A percentile compares a stretch with the other conserved stretches of the same genome.
Evolutionary conservation across 2,329 filamentous ascomycete species (phyloP).

Genomic region (Paraphoma sp.): DNA sequence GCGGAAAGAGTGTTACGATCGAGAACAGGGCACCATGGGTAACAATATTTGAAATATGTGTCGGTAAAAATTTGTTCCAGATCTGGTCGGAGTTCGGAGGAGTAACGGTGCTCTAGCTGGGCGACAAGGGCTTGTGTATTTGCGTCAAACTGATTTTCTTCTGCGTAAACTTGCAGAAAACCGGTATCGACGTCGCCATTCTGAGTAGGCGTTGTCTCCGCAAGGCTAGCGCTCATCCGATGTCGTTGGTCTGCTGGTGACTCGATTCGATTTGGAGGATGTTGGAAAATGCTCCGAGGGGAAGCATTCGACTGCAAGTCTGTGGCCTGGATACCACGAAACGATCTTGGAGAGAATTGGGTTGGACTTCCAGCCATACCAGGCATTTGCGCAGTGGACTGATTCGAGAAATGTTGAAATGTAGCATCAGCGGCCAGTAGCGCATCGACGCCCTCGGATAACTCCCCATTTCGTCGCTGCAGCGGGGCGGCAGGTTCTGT

Average conservation of each 20-base stretch:
- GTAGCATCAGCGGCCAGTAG: slow-evolving; percentile 16
- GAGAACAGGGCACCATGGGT: slow-evolving; percentile 30
- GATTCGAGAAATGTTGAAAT: slow-evolving; percentile 5
- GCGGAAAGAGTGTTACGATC: slow-evolving; percentile 18
- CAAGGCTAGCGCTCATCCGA: slow-evolving; percentile 8
- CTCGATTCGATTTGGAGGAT: not conserved
- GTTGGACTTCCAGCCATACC: not conserved
- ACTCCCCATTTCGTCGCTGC: not conserved
- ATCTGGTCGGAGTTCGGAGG: slow-evolving; percentile 19
- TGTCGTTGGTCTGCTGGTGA: slow-evolving; percentile 10
- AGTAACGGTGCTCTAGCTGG: slow-evolving; percentile 24
- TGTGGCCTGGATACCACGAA: slow-evolving; percentile 4
- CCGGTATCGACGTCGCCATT: slow-evolving; percentile 24
- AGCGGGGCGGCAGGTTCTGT: not conserved
- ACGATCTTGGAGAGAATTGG: slow-evolving; percentile 9
- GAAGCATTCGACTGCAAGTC: slow-evolving; percentile 11
- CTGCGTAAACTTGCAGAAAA: slow-evolving; percentile 24
- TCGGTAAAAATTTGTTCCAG: slow-evolving; percentile 28
- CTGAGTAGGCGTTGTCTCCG: slow-evolving; percentile 21
- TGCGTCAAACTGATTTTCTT: slow-evolving; percentile 27
- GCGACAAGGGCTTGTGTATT: slow-evolving; percentile 28
- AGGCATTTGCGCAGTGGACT: not conserved
- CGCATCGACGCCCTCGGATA: slow-evolving; percentile 16
- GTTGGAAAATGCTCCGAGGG: slow-evolving; percentile 9
- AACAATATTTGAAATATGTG: slow-evolving; percentile 27